Base-by-base conservation (phyloP, 2,329 filamentous ascomycete species). In the Neocucurbitaria cava region DNA sequence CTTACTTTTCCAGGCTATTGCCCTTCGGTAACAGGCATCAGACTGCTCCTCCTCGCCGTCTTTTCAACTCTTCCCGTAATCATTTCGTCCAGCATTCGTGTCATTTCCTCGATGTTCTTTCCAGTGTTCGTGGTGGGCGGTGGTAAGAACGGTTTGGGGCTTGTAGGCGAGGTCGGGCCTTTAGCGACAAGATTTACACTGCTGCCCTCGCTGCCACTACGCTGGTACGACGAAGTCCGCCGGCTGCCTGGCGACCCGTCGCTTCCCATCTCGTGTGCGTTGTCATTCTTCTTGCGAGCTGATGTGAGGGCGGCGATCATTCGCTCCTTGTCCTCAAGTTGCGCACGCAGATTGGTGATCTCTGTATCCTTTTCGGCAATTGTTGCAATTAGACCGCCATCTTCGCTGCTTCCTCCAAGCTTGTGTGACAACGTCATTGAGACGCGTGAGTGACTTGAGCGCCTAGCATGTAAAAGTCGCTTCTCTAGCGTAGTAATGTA, bases 401-500 rank as follows among this genome's bases (percentile, higher is more conserved):
- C 90, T 68, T 96, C 92, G 35, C 89, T 87, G 33, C 88, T 86
- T n/a, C 89, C 63, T 17, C 65, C 62, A 2, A 87, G 79, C 87
- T 85, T 70, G 85, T 89, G 50, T 79, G 82, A 49, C 82, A 93
- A 85, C 1, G 89, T 89, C 55, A 90, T 85, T 5, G 92, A 96
- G 10, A 94, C 87, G 17, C 94, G 87, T 7, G 92, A 94, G 49
- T 96, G 92, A 76, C 93, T 97, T 0, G 92, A 92, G 43, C 94
- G 85, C 36, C 95, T 85, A 33, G 95, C 95, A 71, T 99, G 95
- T 30, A 98, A 81, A 1, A 99, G 81, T 23, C 95, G 87, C 76
- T 96, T 96, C 78, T 99, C 95, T 11, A 99, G 79, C 0, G 95
- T 98, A 24, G 90, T 85, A 65, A 98, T 98, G 75, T 99, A 99